These are phyloP conservation scores for Populus hybrid DNA, from an alignment of 441 rosid genomes.

Conservation along the genomic window DNA sequence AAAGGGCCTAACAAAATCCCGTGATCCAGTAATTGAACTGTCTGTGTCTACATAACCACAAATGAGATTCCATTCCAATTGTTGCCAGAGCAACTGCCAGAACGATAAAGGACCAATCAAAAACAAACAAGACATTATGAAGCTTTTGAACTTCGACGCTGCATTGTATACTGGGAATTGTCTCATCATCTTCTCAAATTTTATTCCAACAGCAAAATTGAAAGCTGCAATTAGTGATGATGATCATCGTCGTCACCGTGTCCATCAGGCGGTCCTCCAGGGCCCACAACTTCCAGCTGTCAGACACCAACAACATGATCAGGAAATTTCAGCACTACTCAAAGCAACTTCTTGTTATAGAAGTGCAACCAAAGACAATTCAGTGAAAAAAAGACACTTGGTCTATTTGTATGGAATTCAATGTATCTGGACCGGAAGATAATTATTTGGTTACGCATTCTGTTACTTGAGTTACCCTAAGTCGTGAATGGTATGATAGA, in stretches of 20 bases:
- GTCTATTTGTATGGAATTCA: neutral
- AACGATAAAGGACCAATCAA: constrained; percentile 28
- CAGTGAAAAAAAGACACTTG: neutral
- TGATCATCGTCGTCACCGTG: constrained; percentile 66
- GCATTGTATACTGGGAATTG: constrained; percentile 35
- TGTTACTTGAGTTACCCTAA: neutral
- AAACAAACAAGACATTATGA: constrained; percentile 27
- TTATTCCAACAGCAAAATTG: constrained; percentile 37
- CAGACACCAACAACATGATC: constrained; percentile 11
- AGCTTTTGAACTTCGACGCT: constrained; percentile 29
- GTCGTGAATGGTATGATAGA: neutral
- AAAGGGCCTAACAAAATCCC: constrained; percentile 29
- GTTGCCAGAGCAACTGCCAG: constrained; percentile 36
- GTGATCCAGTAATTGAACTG: constrained; percentile 23
- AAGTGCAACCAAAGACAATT: neutral
- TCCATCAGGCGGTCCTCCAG: constrained; percentile 93
- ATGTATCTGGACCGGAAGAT: neutral
- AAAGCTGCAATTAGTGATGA: constrained; percentile 40
- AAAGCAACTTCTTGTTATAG: neutral
- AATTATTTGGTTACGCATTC: neutral
- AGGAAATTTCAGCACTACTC: neutral
- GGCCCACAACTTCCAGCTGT: constrained; percentile 96
- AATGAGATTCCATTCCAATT: constrained; percentile 19
- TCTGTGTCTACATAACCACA: constrained; percentile 28
- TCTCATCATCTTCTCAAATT: constrained; percentile 34